Percentiles rank a stretch among this genome's conserved stretches.
These are phyloP conservation scores for Lactifluus rugatus DNA, from an alignment of 768 basidiomycete genomes.

Conservation along the genomic window DNA sequence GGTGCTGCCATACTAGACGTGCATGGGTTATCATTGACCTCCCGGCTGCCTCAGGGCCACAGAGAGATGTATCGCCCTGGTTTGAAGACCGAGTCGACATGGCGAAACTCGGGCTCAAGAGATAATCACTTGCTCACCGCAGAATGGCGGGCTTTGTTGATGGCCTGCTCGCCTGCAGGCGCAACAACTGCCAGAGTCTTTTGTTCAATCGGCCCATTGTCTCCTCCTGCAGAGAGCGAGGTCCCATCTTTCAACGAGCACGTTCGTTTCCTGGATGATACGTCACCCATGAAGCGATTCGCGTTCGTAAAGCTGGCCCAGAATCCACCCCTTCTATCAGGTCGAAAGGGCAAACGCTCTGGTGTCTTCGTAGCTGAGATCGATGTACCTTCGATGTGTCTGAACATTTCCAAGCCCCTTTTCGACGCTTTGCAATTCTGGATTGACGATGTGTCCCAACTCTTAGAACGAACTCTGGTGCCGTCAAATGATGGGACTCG, in stretches of 20 bases:
- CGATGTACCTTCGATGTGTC: constrained; percentile 53
- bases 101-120: background rate
- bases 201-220: constrained; percentile 41
- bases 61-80: background rate
- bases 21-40: constrained; percentile 38
- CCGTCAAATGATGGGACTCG: constrained; percentile 23
- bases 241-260: constrained; percentile 1
- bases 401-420: constrained; percentile 49
- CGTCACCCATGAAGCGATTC: background rate
- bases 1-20: constrained; percentile 61
- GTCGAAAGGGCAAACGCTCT: constrained; percentile 5
- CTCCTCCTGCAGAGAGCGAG: constrained; percentile 2
- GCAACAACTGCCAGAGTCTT: constrained; percentile 35
- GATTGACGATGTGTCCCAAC: constrained; percentile 77
- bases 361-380: constrained; percentile 22
- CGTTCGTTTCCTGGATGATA: constrained; percentile 8
- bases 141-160: constrained; percentile 36
- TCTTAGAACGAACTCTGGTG: constrained; percentile 40
- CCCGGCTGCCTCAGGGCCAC: constrained; percentile 18
- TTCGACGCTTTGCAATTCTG: constrained; percentile 80
- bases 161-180: constrained; percentile 38
- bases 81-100: constrained; percentile 14
- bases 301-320: background rate
- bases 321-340: background rate
- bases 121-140: constrained; percentile 29